Evolutionary conservation across 805 yeast genomes (phyloP), one percentile per base, ranked within the genome.

Genomic region (Candida suzukii): DNA sequence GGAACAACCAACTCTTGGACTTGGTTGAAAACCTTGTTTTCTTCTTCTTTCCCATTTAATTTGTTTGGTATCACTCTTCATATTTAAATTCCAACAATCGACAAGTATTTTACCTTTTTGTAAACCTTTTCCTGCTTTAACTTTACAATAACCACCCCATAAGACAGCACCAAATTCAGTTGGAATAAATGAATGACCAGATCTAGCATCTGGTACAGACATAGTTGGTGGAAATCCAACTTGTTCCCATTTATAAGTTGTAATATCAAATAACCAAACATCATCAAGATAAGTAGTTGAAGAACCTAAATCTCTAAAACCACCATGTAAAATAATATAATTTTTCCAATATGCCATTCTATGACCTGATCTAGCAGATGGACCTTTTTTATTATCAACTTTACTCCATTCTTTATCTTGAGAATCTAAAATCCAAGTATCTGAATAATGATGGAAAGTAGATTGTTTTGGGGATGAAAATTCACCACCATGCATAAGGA

Each of bases 381-480:
- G 98, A 1, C 80, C 81, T 41, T 71, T 74, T 48, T 83, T 83
- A 31, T 67, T 65, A 42, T 91, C 98, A 5, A 88, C 66, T 54
- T 90, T 88, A 19, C 84, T 71, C 98, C 98, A 91, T 61, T 88
- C 96, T 53, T 85, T 88, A 16, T 83, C 70, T 26, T 73, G 78
- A 1, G 90, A 76, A 54, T 93, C 98, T 45, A 91, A 67, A 37
- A 91, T 71, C 99, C 99, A 91, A 4, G 96, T 83, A 57, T 91
- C 99, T 16, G 96, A 91, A 59, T 87, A 91, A 62, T 91, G 99
- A 60, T 93, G 93, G 62, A 91, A 91, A 0, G 96, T 88, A 39
- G 87, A 78, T 60, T 91, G 99, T 53, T 91, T 91, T 3, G 98
- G 98, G 14, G 95, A 85, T 2, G 96, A 86, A 53, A 93, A 91